phyloP scores from a whole-genome alignment of 2,329 filamentous ascomycete species.

The Calonectria fujianensis region DNA sequence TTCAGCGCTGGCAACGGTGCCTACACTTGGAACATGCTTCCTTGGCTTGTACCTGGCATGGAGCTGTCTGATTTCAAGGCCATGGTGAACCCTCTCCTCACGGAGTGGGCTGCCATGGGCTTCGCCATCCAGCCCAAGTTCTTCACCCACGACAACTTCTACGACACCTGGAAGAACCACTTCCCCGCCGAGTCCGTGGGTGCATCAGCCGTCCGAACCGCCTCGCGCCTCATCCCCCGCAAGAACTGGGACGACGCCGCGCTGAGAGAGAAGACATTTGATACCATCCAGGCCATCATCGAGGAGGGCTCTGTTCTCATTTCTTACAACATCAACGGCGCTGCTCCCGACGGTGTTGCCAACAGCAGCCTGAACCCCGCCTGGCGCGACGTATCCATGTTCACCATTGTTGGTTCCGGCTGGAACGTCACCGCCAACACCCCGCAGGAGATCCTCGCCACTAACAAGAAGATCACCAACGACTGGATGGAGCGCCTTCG shows the following conservation, averaged over 20 bases:
- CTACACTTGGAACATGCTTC: constrained; percentile 56
- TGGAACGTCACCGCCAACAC: constrained; percentile 43
- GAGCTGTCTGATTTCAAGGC: constrained; percentile 57
- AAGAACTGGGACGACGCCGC: constrained; percentile 50
- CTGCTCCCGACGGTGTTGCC: constrained; percentile 42
- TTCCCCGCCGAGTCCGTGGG: constrained; percentile 60
- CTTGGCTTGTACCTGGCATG: constrained; percentile 61
- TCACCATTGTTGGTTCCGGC: constrained; percentile 55
- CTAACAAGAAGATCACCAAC: constrained; percentile 54
- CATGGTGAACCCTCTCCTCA: constrained; percentile 58
- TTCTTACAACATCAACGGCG: constrained; percentile 52
- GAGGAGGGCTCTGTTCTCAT: constrained; percentile 52
- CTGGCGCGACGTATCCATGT: constrained; percentile 65
- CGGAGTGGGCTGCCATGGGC: constrained; percentile 55
- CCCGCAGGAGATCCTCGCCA: constrained; percentile 42
- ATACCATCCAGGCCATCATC: constrained; percentile 46
- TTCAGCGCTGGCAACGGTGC: constrained; percentile 45
- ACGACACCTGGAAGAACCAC: constrained; percentile 62
- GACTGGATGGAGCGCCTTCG: constrained; percentile 44
- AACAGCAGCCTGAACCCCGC: constrained; percentile 65
- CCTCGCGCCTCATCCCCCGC: constrained; percentile 64
- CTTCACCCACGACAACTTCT: constrained; percentile 60
- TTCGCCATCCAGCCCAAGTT: constrained; percentile 55
- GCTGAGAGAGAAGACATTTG: constrained; percentile 47
- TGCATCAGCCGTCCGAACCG: constrained; percentile 54